Conservation (phyloP, 2,329 filamentous ascomycete genomes). For the Coleophoma cylindrospora region DNA sequence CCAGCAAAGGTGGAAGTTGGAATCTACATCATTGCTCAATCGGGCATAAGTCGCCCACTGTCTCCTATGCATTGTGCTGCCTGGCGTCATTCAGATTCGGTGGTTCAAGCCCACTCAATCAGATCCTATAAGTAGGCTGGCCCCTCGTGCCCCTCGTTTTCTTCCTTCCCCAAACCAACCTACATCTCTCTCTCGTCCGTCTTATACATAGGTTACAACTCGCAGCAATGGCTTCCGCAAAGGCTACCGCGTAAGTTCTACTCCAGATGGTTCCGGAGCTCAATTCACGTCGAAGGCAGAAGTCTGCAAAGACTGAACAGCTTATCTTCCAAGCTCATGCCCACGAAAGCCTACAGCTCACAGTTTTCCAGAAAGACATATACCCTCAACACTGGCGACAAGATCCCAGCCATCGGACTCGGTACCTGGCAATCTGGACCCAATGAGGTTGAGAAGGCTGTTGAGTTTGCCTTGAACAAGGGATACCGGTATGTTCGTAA, state of each 20-base stretch:
- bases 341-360: slow-evolving; percentile 14
- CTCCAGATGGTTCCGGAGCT: slow-evolving; percentile 7
- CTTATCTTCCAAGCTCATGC: slow-evolving; percentile 11
- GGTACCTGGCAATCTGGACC: slow-evolving; percentile 76
- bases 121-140: slow-evolving; percentile 11
- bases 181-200: background rate
- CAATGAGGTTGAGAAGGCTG: slow-evolving; percentile 61
- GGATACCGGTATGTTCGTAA: slow-evolving; percentile 69
- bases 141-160: slow-evolving; percentile 2
- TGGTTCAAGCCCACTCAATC: background rate
- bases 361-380: slow-evolving; percentile 43
- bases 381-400: slow-evolving; percentile 69
- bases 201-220: background rate
- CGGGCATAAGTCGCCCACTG: background rate
- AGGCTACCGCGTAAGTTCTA: slow-evolving; percentile 21
- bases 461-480: slow-evolving; percentile 60
- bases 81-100: background rate
- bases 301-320: slow-evolving; percentile 23
- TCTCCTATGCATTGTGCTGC: too few species aligned
- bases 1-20: background rate
- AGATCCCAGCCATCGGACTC: slow-evolving; percentile 72
- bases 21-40: background rate
- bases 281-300: slow-evolving; percentile 17
- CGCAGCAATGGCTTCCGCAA: slow-evolving; percentile 25
- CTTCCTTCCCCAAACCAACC: background rate